Conservation (phyloP, 164 flowering plant species). For the Hamamelis virginiana region DNA sequence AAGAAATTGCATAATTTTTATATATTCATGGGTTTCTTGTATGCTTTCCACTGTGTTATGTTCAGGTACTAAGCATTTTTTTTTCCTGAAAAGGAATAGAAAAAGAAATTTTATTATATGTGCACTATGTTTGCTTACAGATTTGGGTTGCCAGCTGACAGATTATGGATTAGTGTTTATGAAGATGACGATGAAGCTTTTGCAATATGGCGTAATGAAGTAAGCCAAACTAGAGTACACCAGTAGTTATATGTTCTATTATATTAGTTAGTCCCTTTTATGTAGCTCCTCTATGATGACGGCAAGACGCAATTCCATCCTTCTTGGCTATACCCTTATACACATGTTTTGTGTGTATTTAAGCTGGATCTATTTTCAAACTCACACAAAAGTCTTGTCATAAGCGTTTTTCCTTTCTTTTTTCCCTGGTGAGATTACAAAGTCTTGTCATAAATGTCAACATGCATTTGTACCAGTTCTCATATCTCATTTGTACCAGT, state of each 20-base stretch:
- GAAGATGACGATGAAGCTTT: conserved; percentile 93
- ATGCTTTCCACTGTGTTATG: neutral
- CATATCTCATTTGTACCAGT: neutral
- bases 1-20: neutral
- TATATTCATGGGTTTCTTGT: neutral
- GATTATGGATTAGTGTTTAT: conserved; percentile 87
- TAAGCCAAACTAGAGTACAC: conserved; percentile 14
- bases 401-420: neutral
- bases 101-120: neutral
- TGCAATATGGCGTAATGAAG: conserved; percentile 84
- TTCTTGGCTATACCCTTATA: neutral
- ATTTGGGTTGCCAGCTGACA: conserved; percentile 69
- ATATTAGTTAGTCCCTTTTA: neutral
- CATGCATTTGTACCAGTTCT: neutral
- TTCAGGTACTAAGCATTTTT: neutral
- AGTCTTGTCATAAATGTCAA: neutral
- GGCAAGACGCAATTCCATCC: neutral
- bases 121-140: conserved; percentile 31
- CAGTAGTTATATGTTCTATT: neutral
- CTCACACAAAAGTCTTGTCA: neutral
- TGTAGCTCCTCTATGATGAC: neutral
- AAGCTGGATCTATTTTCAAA: neutral
- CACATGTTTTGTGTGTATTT: neutral
- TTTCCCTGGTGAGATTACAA: neutral
- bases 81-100: neutral